Percentiles rank a stretch among this genome's conserved stretches.
Evolutionary conservation across 192 early-diverging fungal species (phyloP).

Genomic region (Entophlyctis helioformis): DNA sequence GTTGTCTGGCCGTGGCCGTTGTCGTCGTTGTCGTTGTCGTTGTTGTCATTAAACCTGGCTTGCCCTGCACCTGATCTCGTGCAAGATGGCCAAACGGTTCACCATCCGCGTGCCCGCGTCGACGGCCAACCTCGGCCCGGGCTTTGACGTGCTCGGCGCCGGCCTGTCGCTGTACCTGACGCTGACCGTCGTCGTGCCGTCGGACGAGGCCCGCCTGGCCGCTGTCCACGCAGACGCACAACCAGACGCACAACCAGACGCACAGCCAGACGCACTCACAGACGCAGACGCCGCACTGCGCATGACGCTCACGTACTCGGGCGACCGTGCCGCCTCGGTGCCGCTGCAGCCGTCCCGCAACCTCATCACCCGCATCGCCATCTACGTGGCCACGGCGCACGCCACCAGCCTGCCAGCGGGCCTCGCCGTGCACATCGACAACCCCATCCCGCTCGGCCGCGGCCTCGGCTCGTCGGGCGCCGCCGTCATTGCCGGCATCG

Average conservation of each 20-base stretch:
- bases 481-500: conserved; percentile 87
- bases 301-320: conserved; percentile 34
- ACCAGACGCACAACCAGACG: too few relatives aligned
- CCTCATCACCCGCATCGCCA: conserved; percentile 86
- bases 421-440: conserved; percentile 65
- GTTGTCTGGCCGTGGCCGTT: too few relatives aligned
- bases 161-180: conserved; percentile 80
- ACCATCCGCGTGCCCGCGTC: conserved; percentile 84
- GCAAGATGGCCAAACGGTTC: conserved; percentile 11
- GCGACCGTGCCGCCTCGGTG: conserved; percentile 62
- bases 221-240: too few relatives aligned
- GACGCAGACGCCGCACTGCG: background rate
- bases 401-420: conserved; percentile 46
- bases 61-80: too few relatives aligned
- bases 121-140: conserved; percentile 96
- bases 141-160: conserved; percentile 91
- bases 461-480: conserved; percentile 95
- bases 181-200: conserved; percentile 21
- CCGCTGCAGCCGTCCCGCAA: conserved; percentile 68
- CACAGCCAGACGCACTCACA: too few relatives aligned
- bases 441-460: conserved; percentile 89
- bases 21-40: too few relatives aligned
- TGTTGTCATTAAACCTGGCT: too few relatives aligned
- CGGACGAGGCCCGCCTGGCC: background rate
- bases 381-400: conserved; percentile 70